Percentiles rank a stretch among this genome's conserved stretches.
These are phyloP conservation scores for Exutisphaerella laricina DNA, from an alignment of 2,329 filamentous ascomycete species.

Conservation along the genomic window DNA sequence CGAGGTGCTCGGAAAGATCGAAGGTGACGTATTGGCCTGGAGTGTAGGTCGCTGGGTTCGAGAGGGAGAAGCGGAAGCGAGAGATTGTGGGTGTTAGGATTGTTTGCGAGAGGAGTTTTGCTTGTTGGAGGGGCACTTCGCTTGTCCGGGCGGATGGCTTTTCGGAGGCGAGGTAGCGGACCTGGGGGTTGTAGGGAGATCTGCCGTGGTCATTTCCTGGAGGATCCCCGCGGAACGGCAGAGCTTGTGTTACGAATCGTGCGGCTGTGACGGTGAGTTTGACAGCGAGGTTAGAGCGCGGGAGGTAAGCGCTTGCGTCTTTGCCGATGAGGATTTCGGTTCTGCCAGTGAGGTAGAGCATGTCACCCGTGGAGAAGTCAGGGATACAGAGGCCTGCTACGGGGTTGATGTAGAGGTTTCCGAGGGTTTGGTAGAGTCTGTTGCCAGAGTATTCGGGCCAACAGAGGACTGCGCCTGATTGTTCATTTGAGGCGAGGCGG, in stretches of 20 bases:
- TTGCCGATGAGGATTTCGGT: slow-evolving; percentile 61
- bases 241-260: slow-evolving; percentile 57
- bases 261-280: slow-evolving; percentile 58
- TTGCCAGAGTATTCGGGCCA: slow-evolving; percentile 88
- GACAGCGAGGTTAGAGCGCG: slow-evolving; percentile 67
- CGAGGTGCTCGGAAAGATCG: slow-evolving; percentile 63
- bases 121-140: slow-evolving; percentile 35
- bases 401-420: slow-evolving; percentile 65
- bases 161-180: slow-evolving; percentile 61
- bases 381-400: slow-evolving; percentile 65
- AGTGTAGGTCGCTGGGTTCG: slow-evolving; percentile 46
- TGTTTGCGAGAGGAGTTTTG: slow-evolving; percentile 55
- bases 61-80: slow-evolving; percentile 56
- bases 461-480: slow-evolving; percentile 48
- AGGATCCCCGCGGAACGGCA: slow-evolving; percentile 60
- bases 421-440: slow-evolving; percentile 74
- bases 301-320: slow-evolving; percentile 57
- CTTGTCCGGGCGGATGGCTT: slow-evolving; percentile 28
- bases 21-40: slow-evolving; percentile 75
- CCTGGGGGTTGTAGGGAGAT: slow-evolving; percentile 74
- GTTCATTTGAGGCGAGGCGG: slow-evolving; percentile 56
- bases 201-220: too few species aligned
- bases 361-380: slow-evolving; percentile 65
- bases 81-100: slow-evolving; percentile 61
- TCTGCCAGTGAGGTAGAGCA: slow-evolving; percentile 67